Base-by-base conservation (phyloP, 2,329 filamentous ascomycete genomes). In the Xylaria sp. region DNA sequence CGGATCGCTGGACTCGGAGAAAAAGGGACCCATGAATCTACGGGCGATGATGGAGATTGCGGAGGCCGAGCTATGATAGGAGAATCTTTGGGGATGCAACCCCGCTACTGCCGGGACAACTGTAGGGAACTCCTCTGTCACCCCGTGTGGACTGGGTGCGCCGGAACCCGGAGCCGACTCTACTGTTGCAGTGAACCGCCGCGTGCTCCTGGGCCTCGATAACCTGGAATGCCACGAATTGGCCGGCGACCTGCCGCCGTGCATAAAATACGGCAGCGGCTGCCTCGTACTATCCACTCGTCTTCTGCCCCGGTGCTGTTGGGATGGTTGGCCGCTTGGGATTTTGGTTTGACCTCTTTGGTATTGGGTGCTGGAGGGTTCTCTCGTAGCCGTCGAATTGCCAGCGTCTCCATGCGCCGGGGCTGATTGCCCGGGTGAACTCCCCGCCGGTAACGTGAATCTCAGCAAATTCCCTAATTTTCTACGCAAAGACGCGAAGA, bases 401-500 rank as follows among this genome's bases (percentile, higher is more conserved):
- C 31, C 56, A n/a, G 22, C 22, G 4, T 36, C 39, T 2, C 2
- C 44, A 20, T 4, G 51, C n/a, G 57, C 42, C 25, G 55, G 55
- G 0, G 57, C 29, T 3, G 57, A 36, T 38, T 38, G 53, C 1
- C 31, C 22, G 4, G 47, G 38, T 15, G 45, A 9, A 15, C 29
- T 42, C 7, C 27, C 38, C 1, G 57, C 36, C 10, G 45, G 42
- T 10, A 53, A 25, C 0, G 63, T 62, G 25, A 65, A 38, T 1
- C 63, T 9, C 25, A 68, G 39, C 29, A 66, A 31, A 5, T 54
- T 60, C n/a, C 59, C 66, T 3, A 68, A n/a, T 15, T 68, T 68
- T 4, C 66, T 25, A 0, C 66, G 66, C n/a, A 68, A 38, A 1
- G 63, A 66, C 0, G 63, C 55, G 50, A 68, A 68, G 63, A 68